phyloP scores from a whole-genome alignment of 202 grass and related monocot species.

The Panicum hallii region DNA sequence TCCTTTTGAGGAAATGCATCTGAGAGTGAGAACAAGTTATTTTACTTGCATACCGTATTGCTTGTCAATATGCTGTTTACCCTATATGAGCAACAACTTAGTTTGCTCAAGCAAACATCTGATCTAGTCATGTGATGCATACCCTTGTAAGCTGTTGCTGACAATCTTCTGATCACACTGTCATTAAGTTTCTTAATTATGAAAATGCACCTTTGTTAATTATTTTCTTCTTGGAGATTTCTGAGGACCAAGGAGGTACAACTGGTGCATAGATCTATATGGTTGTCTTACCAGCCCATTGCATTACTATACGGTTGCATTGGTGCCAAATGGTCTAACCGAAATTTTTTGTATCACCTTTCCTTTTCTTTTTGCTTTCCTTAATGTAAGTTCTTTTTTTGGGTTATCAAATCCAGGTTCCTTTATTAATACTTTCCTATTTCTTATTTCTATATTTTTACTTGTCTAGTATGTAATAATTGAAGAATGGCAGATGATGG shows the following conservation, averaged over 20 bases:
- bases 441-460: neutral
- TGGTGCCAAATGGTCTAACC: slow-evolving; percentile 70
- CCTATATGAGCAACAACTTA: neutral
- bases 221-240: slow-evolving; percentile 49
- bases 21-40: slow-evolving; percentile 30
- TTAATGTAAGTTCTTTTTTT: neutral
- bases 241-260: slow-evolving; percentile 35
- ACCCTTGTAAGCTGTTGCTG: neutral
- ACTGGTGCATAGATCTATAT: slow-evolving; percentile 52
- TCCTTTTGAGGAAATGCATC: slow-evolving; percentile 25
- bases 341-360: slow-evolving; percentile 20
- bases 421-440: too few relatives aligned
- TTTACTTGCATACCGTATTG: neutral
- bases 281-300: slow-evolving; percentile 75
- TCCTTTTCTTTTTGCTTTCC: neutral
- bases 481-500: slow-evolving; percentile 44
- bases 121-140: neutral
- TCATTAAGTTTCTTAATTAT: neutral
- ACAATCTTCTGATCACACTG: neutral
- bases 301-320: slow-evolving; percentile 46
- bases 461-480: neutral
- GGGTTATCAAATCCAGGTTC: neutral
- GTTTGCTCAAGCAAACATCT: neutral
- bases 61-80: neutral
- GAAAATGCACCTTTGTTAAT: slow-evolving; percentile 11